phyloP scores from a whole-genome alignment of 2,329 filamentous ascomycete species.

The Hansfordia pulvinata region DNA sequence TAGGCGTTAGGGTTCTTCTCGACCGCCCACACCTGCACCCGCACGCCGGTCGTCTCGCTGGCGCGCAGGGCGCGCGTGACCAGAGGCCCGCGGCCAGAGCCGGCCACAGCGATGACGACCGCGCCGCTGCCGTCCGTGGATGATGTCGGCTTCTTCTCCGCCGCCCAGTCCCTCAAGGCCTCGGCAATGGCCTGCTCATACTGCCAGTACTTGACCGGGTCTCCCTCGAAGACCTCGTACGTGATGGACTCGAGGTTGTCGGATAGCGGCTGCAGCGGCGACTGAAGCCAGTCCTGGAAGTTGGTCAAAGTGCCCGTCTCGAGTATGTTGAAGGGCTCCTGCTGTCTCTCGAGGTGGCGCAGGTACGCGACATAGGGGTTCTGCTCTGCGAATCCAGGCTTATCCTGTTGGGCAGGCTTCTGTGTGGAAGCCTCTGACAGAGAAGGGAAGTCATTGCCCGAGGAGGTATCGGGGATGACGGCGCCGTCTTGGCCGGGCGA shows the following conservation, averaged over 20 bases:
- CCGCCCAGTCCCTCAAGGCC: conserved; percentile 68
- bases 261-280: conserved; percentile 82
- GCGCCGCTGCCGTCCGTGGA: conserved; percentile 53
- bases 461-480: conserved; percentile 19
- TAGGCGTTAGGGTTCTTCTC: conserved; percentile 99
- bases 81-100: conserved; percentile 82
- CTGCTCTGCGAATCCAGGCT: conserved; percentile 15
- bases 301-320: conserved; percentile 38
- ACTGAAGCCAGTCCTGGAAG: conserved; percentile 90
- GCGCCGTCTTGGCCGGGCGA: conserved; percentile 17
- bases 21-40: conserved; percentile 78
- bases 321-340: conserved; percentile 44
- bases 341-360: conserved; percentile 69
- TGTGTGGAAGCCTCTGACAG: conserved; percentile 49
- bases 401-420: conserved; percentile 26
- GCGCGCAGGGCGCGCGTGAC: conserved; percentile 79
- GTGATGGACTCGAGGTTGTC: conserved; percentile 96
- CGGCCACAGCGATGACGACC: conserved; percentile 82
- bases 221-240: conserved; percentile 97
- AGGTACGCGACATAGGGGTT: conserved; percentile 62
- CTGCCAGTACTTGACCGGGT: conserved; percentile 94
- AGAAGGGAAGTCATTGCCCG: conserved; percentile 50
- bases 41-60: conserved; percentile 60
- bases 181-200: conserved; percentile 77
- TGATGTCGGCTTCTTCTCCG: conserved; percentile 59